Percentiles rank a stretch among this genome's conserved stretches.
These are phyloP conservation scores for Thalassia testudinum DNA, from an alignment of 116 monocot genomes.

Conservation along the genomic window DNA sequence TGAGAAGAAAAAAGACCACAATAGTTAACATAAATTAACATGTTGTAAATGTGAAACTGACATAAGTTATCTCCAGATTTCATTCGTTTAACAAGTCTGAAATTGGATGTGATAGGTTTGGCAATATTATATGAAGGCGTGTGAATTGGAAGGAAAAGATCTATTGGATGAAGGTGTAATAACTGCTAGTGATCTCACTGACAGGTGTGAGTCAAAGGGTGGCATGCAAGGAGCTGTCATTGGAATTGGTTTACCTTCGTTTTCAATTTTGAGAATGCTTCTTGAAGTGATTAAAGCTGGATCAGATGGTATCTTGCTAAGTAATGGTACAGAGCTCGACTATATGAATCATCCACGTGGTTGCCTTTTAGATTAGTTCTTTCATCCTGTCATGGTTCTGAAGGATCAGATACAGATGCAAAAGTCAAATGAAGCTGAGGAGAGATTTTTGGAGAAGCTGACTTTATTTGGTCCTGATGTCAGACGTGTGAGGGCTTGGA, in stretches of 20 bases:
- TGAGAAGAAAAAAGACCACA: too few species aligned
- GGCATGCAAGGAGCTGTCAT: slow-evolving; percentile 28
- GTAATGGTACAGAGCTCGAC: slow-evolving; percentile 41
- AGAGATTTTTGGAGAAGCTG: slow-evolving; percentile 61
- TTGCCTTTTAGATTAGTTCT: slow-evolving; percentile 72
- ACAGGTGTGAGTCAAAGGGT: slow-evolving; percentile 55
- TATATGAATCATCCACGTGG: slow-evolving; percentile 63
- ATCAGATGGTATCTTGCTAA: slow-evolving; percentile 37
- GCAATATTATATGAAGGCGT: slow-evolving; percentile 51
- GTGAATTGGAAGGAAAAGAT: slow-evolving; percentile 53
- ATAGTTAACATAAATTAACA: too few species aligned
- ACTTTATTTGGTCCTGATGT: slow-evolving; percentile 44
- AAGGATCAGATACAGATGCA: slow-evolving; percentile 78
- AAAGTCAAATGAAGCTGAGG: slow-evolving; percentile 40
- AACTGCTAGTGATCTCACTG: slow-evolving; percentile 28
- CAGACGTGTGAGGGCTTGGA: slow-evolving; percentile 23
- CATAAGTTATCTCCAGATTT: too few species aligned
- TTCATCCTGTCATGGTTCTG: slow-evolving; percentile 75
- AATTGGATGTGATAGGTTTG: slow-evolving; percentile 41
- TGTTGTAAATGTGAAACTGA: too few species aligned
- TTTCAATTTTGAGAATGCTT: slow-evolving; percentile 25
- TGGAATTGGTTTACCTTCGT: slow-evolving; percentile 56
- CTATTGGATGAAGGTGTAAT: slow-evolving; percentile 47
- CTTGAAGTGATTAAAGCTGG: slow-evolving; percentile 50
- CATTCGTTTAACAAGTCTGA: too few species aligned